Evolutionary conservation across 2,329 filamentous ascomycete genomes (phyloP).

Genomic region (Leptographium radiaticola): DNA sequence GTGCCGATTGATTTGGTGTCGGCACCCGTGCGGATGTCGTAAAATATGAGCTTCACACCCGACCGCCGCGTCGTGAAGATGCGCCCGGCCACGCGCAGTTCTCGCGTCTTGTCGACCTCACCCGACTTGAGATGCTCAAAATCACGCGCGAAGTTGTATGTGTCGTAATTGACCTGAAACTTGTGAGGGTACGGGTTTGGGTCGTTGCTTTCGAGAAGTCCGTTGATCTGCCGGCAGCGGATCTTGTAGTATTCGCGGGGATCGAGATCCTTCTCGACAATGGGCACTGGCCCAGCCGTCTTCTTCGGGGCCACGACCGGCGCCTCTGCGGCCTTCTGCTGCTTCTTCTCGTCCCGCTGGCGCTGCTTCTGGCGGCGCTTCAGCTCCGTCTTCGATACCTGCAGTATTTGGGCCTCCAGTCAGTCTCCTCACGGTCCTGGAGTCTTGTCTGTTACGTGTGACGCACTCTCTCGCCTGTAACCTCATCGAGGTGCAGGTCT

Average conservation of each 20-base stretch:
- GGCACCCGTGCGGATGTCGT: slow-evolving; percentile 58
- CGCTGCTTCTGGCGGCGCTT: slow-evolving; percentile 95
- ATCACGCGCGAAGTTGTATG: slow-evolving; percentile 66
- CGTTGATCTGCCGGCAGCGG: slow-evolving; percentile 66
- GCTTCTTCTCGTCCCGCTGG: slow-evolving; percentile 78
- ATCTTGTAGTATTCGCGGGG: slow-evolving; percentile 84
- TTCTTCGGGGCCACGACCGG: slow-evolving; percentile 37
- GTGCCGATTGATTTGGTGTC: slow-evolving; percentile 47
- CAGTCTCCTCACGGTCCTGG: background rate
- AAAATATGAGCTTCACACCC: slow-evolving; percentile 81
- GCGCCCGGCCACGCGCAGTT: slow-evolving; percentile 66
- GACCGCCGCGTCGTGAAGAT: slow-evolving; percentile 80
- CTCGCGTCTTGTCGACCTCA: slow-evolving; percentile 63
- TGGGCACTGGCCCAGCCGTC: slow-evolving; percentile 38
- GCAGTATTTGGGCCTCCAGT: background rate
- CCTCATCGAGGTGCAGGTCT: slow-evolving; percentile 72
- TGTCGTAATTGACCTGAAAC: slow-evolving; percentile 76
- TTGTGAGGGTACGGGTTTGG: slow-evolving; percentile 88
- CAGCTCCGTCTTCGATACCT: slow-evolving; percentile 67
- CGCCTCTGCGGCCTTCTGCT: slow-evolving; percentile 58
- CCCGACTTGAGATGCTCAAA: slow-evolving; percentile 78
- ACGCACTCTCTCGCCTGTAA: slow-evolving; percentile 59
- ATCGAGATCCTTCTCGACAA: slow-evolving; percentile 47
- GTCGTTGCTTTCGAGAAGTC: slow-evolving; percentile 52
- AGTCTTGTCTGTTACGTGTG: background rate